Evolutionary conservation across 1,284 basidiomycete genomes (phyloP), one percentile per base, ranked within the genome.

Genomic region (Cutaneotrichosporon daszewskae): DNA sequence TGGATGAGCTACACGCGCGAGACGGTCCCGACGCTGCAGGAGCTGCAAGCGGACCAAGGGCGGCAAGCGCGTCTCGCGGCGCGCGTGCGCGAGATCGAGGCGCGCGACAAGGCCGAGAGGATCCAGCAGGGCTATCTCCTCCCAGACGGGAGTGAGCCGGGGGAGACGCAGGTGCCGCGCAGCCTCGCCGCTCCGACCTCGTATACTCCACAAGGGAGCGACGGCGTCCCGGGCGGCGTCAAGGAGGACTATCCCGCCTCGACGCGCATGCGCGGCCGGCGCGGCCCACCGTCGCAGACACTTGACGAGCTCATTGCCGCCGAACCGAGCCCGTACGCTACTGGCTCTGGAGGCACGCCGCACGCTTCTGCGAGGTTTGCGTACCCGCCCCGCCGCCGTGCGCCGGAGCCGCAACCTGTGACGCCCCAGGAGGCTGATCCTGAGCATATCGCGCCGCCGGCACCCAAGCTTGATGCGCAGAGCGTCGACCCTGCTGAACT

Each of bases 51-150:
- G 1, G 67, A 69, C 40, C 42, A 38, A 5, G 24, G 25, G 10
- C 57, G 67, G 3, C 58, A 56, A 39, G 33, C 40, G 18, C 13
- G 37, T 10, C 57, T 69, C 2, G 27, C 32, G 20, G 51, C 54
- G 5, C 48, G 54, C 24, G 52, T 69, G 8, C 43, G 47, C 4
- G 55, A 48, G 0, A 69, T 69, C 25, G 67, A 65, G 47, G 53
- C 40, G 19, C 42, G 67, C 1, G 67, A 69, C 39, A 32, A 43
- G 13, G 61, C 47, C 22, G 67, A 69, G 40, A 40, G 67, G n/a
- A 69, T 69, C 13, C 44, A 54, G 24, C 67, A 69, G 40, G 67
- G 67, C 9, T 69, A 62, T 37, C 48, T 65, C 14, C 39, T 57
- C 20, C 55, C 59, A 6, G 60, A 60, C 38, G 52, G 47, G 25